Conservation (phyloP, 1,139 yeast species). For the Lodderomyces elongisporus region DNA sequence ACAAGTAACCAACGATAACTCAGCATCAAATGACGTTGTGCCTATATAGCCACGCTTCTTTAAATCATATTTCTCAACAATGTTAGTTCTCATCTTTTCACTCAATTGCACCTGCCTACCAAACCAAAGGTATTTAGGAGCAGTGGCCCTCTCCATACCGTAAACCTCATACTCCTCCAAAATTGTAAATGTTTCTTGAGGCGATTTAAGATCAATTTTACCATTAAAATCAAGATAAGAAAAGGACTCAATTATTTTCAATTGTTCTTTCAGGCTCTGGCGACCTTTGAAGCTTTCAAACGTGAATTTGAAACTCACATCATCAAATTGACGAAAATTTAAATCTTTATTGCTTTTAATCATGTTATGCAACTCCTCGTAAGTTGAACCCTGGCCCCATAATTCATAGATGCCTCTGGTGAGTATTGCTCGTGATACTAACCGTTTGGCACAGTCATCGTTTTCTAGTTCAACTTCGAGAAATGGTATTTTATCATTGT, state of each 20-base stretch:
- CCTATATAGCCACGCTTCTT: constrained; percentile 85
- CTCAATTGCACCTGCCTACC: constrained; percentile 68
- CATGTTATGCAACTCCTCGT: constrained; percentile 54
- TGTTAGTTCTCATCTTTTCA: constrained; percentile 49
- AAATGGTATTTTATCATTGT: constrained; percentile 64
- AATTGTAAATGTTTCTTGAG: constrained; percentile 68
- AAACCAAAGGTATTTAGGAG: constrained; percentile 61
- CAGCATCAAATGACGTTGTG: constrained; percentile 95
- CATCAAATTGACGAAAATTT: constrained; percentile 30
- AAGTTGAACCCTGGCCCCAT: constrained; percentile 66
- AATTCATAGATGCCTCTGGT: constrained; percentile 76
- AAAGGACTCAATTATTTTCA: constrained; percentile 67
- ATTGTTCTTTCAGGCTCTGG: constrained; percentile 48
- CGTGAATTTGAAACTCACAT: constrained; percentile 72
- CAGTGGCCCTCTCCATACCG: constrained; percentile 47
- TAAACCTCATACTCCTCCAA: constrained; percentile 64
- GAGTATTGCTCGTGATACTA: constrained; percentile 65
- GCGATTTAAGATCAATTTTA: constrained; percentile 68
- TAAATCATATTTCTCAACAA: constrained; percentile 74
- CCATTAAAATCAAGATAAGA: constrained; percentile 70
- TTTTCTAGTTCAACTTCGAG: constrained; percentile 56
- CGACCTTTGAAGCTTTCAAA: constrained; percentile 72
- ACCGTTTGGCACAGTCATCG: constrained; percentile 62
- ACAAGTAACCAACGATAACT: constrained; percentile 73
- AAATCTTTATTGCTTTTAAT: constrained; percentile 33